phyloP scores from a whole-genome alignment of 73 alveolate species.

The Paramecium caudatum region DNA sequence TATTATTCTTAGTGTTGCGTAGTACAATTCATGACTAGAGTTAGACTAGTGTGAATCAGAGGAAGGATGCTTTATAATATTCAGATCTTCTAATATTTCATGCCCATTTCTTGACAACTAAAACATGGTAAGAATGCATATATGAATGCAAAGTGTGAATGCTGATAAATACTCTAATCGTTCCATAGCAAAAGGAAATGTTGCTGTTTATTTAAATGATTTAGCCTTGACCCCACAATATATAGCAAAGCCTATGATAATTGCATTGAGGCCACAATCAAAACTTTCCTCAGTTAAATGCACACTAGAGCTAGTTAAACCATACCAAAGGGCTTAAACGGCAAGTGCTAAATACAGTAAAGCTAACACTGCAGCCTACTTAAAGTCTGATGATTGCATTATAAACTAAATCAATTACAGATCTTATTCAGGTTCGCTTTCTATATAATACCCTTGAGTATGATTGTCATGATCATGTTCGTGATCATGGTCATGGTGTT shows the following conservation, averaged over 20 bases:
- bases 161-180: conserved; percentile 52
- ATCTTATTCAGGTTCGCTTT: neutral
- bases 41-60: neutral
- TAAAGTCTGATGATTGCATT: neutral
- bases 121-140: neutral
- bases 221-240: conserved; percentile 30
- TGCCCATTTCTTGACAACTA: conserved; percentile 52
- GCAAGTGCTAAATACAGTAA: neutral
- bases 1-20: conserved; percentile 21
- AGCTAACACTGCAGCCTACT: neutral
- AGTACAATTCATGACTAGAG: neutral
- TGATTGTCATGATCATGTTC: neutral
- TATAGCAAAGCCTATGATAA: neutral
- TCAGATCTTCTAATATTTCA: conserved; percentile 48
- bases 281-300: conserved; percentile 44
- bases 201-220: neutral
- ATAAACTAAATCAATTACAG: neutral
- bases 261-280: conserved; percentile 44
- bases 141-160: conserved; percentile 46
- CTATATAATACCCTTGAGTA: neutral
- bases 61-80: neutral
- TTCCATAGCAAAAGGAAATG: conserved; percentile 45
- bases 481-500: conserved; percentile 35
- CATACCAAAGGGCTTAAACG: conserved; percentile 9
- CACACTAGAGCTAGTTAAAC: conserved; percentile 17